Evolutionary conservation across 768 basidiomycete species (phyloP).

Genomic region (Boletellus sp.): DNA sequence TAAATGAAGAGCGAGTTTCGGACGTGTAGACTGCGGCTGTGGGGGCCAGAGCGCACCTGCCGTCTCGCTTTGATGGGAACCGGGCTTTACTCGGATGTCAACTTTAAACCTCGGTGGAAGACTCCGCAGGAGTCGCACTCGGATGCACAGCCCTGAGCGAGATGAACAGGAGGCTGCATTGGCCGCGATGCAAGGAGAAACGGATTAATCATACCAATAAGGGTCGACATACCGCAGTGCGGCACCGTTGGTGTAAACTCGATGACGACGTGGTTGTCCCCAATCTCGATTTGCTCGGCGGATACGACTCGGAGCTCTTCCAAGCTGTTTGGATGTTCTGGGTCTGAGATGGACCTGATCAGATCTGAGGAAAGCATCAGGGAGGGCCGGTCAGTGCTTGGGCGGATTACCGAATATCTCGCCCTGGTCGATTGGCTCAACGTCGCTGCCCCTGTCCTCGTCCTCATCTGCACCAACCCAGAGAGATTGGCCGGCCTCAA

Average conservation of each 20-base stretch:
- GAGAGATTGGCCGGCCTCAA: slow-evolving; percentile 45
- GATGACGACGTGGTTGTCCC: slow-evolving; percentile 67
- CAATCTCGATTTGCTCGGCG: slow-evolving; percentile 71
- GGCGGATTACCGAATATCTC: slow-evolving; percentile 78
- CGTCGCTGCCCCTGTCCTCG: slow-evolving; percentile 40
- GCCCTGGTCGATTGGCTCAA: slow-evolving; percentile 79
- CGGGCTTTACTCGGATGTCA: slow-evolving; percentile 88
- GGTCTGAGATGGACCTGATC: slow-evolving; percentile 88
- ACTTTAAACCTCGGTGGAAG: slow-evolving; percentile 93
- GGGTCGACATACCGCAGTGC: slow-evolving; percentile 95
- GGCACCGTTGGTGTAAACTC: slow-evolving; percentile 98
- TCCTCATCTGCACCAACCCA: slow-evolving; percentile 54
- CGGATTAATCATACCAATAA: slow-evolving; percentile 63
- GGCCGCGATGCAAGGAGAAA: not conserved
- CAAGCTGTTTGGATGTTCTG: slow-evolving; percentile 90
- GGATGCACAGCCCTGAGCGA: slow-evolving; percentile 75
- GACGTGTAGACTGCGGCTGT: not conserved
- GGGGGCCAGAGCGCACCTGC: slow-evolving; percentile 52
- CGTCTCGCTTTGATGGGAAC: slow-evolving; percentile 93
- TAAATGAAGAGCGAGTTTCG: slow-evolving; percentile 26
- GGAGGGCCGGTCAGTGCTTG: not conserved
- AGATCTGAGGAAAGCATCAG: slow-evolving; percentile 55
- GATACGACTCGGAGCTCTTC: slow-evolving; percentile 97
- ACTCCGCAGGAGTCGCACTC: slow-evolving; percentile 84
- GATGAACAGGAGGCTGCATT: not conserved